phyloP scores from a whole-genome alignment of 75 land plant species.

The Cunninghamia lanceolata region DNA sequence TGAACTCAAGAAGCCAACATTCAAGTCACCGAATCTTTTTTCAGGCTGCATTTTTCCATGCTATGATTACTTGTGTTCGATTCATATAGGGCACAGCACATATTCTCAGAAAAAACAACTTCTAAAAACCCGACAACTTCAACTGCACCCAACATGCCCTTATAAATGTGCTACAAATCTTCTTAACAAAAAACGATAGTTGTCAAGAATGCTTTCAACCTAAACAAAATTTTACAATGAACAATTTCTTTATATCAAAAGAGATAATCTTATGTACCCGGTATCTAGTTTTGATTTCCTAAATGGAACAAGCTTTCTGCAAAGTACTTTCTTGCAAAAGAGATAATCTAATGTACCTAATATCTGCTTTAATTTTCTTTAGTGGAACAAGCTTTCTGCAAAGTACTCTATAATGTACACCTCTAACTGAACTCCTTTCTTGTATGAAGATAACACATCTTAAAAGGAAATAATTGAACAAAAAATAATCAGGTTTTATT shows the following conservation, averaged over 20 bases:
- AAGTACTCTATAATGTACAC: background rate
- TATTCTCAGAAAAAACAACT: background rate
- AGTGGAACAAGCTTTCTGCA: background rate
- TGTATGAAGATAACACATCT: background rate
- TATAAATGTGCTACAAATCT: background rate
- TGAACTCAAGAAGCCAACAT: background rate
- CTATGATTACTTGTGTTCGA: background rate
- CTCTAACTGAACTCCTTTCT: background rate
- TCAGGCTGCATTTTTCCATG: background rate
- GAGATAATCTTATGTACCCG: background rate
- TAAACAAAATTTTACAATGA: background rate
- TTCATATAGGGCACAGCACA: background rate
- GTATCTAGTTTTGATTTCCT: background rate
- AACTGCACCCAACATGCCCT: background rate
- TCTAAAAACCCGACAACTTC: background rate
- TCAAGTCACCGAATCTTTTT: background rate
- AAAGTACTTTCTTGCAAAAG: background rate
- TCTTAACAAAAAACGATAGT: background rate
- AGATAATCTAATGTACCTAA: background rate
- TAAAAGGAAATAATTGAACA: background rate
- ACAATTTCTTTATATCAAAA: background rate
- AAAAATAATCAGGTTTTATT: background rate
- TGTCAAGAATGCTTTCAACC: background rate
- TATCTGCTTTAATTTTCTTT: background rate
- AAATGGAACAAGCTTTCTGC: background rate